Evolutionary conservation across 2,329 filamentous ascomycete species (phyloP).

Genomic region (Botrytis sinoallii): DNA sequence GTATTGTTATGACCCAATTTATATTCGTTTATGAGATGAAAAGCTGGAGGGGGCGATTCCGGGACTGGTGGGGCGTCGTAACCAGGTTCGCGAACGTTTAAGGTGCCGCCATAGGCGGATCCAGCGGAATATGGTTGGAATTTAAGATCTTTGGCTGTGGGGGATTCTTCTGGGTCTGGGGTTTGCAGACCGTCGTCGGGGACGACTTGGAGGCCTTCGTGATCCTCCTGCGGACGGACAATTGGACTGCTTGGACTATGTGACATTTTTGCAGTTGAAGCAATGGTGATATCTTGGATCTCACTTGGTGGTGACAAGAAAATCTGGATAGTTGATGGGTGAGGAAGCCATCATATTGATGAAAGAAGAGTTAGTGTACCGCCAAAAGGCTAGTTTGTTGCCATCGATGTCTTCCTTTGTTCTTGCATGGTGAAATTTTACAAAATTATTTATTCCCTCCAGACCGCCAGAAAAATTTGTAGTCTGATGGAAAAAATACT

Average conservation of each 20-base stretch:
- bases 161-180: background rate
- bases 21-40: slow-evolving; percentile 11
- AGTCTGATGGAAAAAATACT: background rate
- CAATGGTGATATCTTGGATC: background rate
- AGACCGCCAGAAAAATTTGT: background rate
- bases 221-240: slow-evolving; percentile 1
- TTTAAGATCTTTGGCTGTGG: slow-evolving; percentile 5
- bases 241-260: background rate
- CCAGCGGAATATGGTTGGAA: slow-evolving; percentile 1
- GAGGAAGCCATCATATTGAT: background rate
- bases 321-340: background rate
- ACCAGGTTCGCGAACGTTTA: background rate
- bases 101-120: background rate
- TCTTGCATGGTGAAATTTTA: background rate
- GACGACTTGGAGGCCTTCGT: slow-evolving; percentile 16
- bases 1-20: background rate
- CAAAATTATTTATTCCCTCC: background rate
- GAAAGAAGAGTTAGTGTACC: background rate
- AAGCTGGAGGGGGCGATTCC: slow-evolving; percentile 1
- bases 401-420: background rate
- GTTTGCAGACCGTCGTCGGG: slow-evolving; percentile 8
- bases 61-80: background rate
- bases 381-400: background rate
- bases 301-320: background rate
- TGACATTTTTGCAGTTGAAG: background rate